Conservation (phyloP, 2,329 filamentous ascomycete species). For the Davidsoniella australis region DNA sequence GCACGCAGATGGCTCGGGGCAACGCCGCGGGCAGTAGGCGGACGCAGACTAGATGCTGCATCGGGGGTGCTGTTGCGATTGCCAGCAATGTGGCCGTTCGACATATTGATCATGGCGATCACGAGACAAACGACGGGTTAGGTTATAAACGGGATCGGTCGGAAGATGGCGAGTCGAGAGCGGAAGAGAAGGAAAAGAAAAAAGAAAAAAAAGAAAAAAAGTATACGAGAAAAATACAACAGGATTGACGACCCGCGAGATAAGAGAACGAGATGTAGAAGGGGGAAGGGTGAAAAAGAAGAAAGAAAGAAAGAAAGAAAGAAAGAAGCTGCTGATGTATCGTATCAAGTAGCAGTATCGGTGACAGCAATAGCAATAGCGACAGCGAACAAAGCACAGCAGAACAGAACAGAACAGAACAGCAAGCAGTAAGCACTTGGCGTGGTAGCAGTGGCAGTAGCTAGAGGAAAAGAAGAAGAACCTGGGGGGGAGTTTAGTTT, state of each 20-base stretch:
- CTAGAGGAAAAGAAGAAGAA: not conserved
- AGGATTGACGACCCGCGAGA: not conserved
- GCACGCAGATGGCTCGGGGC: constrained; percentile 76
- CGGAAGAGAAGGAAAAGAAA: not conserved
- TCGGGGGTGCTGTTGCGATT: constrained; percentile 98
- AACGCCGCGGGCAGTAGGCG: constrained; percentile 61
- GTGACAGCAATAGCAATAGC: not conserved
- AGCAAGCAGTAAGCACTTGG: not conserved
- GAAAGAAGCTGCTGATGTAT: constrained; percentile 4
- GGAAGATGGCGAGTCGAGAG: not conserved
- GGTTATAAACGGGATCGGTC: constrained; percentile 1
- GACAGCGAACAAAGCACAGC: not conserved
- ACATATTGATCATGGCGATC: constrained; percentile 38
- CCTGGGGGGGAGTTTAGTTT: constrained; percentile 9
- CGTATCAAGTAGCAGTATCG: not conserved
- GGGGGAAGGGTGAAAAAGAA: constrained; percentile 3
- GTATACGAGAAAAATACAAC: not conserved
- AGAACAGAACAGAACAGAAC: not conserved
- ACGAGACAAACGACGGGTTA: not conserved
- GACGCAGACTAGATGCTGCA: constrained; percentile 68
- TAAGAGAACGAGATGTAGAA: not conserved
- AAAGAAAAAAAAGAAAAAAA: not conserved
- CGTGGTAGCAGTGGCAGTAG: constrained; percentile 9
- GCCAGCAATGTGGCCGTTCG: constrained; percentile 51
- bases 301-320: constrained; percentile 15